Evolutionary conservation across 345 rosid genomes (phyloP).

Genomic region (Salix viminalis): DNA sequence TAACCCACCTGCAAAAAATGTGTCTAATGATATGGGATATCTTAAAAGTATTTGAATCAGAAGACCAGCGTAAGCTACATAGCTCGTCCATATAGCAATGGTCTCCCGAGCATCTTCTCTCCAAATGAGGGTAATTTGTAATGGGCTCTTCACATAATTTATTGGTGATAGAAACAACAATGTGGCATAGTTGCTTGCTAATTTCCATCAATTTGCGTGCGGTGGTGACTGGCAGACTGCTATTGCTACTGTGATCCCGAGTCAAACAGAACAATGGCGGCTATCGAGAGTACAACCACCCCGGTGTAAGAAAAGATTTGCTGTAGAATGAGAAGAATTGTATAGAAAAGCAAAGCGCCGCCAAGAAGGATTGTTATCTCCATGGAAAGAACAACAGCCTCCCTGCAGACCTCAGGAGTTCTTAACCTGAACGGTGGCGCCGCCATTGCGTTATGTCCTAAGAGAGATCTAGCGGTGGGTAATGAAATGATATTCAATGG

Average conservation of each 20-base stretch:
- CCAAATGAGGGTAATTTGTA: not conserved
- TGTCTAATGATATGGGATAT: not conserved
- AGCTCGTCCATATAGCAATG: not conserved
- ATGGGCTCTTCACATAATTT: not conserved
- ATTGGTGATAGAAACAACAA: not conserved
- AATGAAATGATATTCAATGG: not conserved
- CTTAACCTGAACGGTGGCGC: slow-evolving; percentile 2
- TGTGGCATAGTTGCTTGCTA: not conserved
- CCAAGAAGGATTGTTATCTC: not conserved
- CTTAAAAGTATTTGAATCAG: not conserved
- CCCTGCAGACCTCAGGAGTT: not conserved
- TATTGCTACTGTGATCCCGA: not conserved
- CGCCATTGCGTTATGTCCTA: not conserved
- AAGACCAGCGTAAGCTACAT: not conserved
- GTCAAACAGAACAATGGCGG: not conserved
- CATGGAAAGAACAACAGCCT: not conserved
- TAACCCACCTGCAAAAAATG: not conserved
- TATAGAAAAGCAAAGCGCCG: too few relatives aligned
- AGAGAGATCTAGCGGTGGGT: not conserved
- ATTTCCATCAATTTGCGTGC: not conserved
- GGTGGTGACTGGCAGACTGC: not conserved
- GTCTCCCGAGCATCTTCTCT: not conserved
- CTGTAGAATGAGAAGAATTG: not conserved
- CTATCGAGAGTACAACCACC: not conserved
- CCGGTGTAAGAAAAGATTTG: not conserved